phyloP scores from a whole-genome alignment of 805 yeast species.

The Saccharomycopsis sp. region DNA sequence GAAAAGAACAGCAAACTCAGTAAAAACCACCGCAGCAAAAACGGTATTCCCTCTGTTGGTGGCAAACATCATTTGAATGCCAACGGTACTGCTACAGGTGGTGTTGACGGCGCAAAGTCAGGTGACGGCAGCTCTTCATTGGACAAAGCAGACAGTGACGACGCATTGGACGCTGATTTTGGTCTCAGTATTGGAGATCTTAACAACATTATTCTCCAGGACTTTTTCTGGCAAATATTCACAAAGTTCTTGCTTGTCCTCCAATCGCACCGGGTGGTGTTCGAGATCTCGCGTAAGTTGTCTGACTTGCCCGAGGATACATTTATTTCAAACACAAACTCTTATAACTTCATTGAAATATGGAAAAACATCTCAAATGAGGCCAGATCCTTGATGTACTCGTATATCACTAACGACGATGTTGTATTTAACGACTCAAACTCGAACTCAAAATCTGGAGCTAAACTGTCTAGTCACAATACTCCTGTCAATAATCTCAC shows the following conservation, averaged over 20 bases:
- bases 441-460: neutral
- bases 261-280: constrained; percentile 63
- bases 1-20: constrained; percentile 26
- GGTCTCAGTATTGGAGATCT: constrained; percentile 40
- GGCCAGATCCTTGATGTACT: constrained; percentile 32
- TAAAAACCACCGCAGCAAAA: constrained; percentile 25
- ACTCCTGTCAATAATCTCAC: constrained; percentile 12
- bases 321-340: constrained; percentile 16
- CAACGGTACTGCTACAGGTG: neutral
- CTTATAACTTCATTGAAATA: constrained; percentile 34
- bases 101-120: neutral
- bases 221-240: constrained; percentile 66
- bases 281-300: constrained; percentile 42
- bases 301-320: constrained; percentile 22
- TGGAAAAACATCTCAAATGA: constrained; percentile 41
- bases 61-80: neutral
- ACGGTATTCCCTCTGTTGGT: constrained; percentile 26
- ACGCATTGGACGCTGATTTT: constrained; percentile 23
- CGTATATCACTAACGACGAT: constrained; percentile 28
- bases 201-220: constrained; percentile 52
- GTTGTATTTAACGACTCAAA: constrained; percentile 17
- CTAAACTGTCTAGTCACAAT: neutral
- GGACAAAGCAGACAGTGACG: constrained; percentile 1
- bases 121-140: neutral
- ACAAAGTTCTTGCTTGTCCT: constrained; percentile 53